Evolutionary conservation across 371 early-diverging fungal genomes (phyloP), one percentile per base, ranked within the genome.

Genomic region (Syncephalis fuscata): DNA sequence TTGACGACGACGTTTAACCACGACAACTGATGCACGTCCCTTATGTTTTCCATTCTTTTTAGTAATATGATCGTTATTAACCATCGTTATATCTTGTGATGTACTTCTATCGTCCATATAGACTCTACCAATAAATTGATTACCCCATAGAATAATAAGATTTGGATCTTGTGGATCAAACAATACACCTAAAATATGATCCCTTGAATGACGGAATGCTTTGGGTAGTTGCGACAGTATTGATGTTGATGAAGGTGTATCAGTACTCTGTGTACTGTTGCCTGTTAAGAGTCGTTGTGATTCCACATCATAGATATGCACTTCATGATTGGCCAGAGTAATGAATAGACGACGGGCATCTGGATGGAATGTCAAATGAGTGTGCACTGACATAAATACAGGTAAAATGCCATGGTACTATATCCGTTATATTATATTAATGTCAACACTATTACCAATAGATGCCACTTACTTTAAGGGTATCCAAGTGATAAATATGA

Each of bases 161-260:
- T 71, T 62, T 39, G 72, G 68, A 48, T 74, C 64, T 1, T 67
- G 70, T 17, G 82, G 80, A 54, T 77, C 80, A 48, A 76, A 74
- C n/a, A 70, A 67, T 0, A 82, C 65, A 5, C 87, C 89, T 19
- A 73, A 68, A 23, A 86, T 74, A 49, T 74, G 71, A 58, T 85
- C 85, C 54, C 67, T 67, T 49, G 74, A 60, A 11, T 65, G 52
- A 47, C 68, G 52, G 57, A 86, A 76, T 39, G 68, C 55, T 19
- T 46, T 52, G 16, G 86, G 86, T 19, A 85, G 66, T 32, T 11
- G 32, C 11, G 32, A 4, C 11, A 32, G 32, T 32, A 32, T 32
- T 54, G 68, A 62, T 46, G 70, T 64, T 16, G 88, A 85, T 92
- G 92, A 94, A 39, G 73, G 71, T 2, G 85, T 77, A n/a, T n/a